Evolutionary conservation across 2,329 filamentous ascomycete genomes (phyloP), one percentile per base, ranked within the genome.

Genomic region (Microcera coccophila): DNA sequence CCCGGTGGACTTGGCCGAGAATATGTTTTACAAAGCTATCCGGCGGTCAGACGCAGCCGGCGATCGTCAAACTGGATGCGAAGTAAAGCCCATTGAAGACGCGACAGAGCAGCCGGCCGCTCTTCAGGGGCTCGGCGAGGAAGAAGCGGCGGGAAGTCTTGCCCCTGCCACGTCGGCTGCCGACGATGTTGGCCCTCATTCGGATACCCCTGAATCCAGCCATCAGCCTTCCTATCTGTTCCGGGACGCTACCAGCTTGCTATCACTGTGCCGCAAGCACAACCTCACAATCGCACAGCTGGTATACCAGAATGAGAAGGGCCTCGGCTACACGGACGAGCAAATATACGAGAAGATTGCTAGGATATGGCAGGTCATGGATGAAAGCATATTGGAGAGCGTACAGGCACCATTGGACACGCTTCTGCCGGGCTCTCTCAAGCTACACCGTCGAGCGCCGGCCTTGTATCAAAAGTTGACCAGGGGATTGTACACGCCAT

Each of bases 291-390:
- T 75, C 20, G 72, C 72, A 1, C 72, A 75, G 49, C 49, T 75
- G 21, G 72, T 75, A 4, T 75, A 74, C 43, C 72, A 75, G 54
- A 75, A 75, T 39, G 72, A 75, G 46, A 75, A 72, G 60, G 73
- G 72, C 49, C 65, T 71, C 4, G 72, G 72, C 8, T 73, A 74
- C 42, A 70, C 68, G 0, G 71, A 75, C 35, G 70, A 73, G 9
- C 70, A 74, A 15, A 74, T 75, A 32, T 63, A 65, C 39, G 55
- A 65, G n/a, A 75, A 73, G 53, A 39, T 74, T 10, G 66, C 70
- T 45, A 65, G 67, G 24, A 75, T 74, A 41, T 75, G 72, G 72
- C 62, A 74, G 22, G 72, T 74, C 37, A 75, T 75, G 72, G 72
- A 75, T 40, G 63, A 68, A 15, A 75, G 72, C 40, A 75, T 75